These are phyloP conservation scores for Globisporangium splendens DNA, from an alignment of 352 stramenopile species.

Conservation along the genomic window DNA sequence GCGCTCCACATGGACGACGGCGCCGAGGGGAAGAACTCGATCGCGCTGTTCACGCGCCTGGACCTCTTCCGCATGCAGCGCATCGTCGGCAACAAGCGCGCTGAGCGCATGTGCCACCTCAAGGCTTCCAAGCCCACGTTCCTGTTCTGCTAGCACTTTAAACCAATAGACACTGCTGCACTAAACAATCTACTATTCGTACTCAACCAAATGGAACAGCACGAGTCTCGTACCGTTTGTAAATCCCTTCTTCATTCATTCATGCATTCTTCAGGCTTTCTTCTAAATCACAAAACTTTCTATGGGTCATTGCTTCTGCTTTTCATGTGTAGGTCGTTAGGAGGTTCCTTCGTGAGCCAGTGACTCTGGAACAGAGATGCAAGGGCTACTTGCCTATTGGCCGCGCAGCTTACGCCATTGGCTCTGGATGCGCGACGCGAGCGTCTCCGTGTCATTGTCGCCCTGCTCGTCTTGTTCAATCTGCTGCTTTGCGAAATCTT, in stretches of 20 bases:
- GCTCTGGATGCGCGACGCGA: slow-evolving; percentile 8
- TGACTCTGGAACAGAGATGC: too few species aligned
- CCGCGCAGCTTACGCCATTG: slow-evolving; percentile 13
- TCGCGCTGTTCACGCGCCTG: slow-evolving; percentile 59
- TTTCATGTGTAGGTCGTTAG: too few species aligned
- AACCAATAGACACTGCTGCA: too few species aligned
- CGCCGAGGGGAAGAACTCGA: slow-evolving; percentile 41
- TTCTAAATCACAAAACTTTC: too few species aligned
- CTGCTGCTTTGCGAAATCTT: neutral
- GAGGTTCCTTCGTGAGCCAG: too few species aligned
- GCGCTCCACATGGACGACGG: slow-evolving; percentile 18
- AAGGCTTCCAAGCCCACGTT: slow-evolving; percentile 68
- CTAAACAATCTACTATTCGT: too few species aligned
- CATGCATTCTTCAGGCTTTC: too few species aligned
- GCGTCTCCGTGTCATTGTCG: neutral
- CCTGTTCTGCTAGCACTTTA: slow-evolving; percentile 55
- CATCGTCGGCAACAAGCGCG: slow-evolving; percentile 66
- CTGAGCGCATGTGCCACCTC: slow-evolving; percentile 63
- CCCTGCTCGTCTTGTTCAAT: neutral
- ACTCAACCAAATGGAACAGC: too few species aligned
- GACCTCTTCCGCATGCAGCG: slow-evolving; percentile 68
- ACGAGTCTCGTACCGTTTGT: too few species aligned
- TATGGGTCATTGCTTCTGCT: too few species aligned
- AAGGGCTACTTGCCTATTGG: too few species aligned
- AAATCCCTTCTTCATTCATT: too few species aligned